Evolutionary conservation across 352 stramenopile genomes (phyloP).

Genomic region (Peronospora tabacina): DNA sequence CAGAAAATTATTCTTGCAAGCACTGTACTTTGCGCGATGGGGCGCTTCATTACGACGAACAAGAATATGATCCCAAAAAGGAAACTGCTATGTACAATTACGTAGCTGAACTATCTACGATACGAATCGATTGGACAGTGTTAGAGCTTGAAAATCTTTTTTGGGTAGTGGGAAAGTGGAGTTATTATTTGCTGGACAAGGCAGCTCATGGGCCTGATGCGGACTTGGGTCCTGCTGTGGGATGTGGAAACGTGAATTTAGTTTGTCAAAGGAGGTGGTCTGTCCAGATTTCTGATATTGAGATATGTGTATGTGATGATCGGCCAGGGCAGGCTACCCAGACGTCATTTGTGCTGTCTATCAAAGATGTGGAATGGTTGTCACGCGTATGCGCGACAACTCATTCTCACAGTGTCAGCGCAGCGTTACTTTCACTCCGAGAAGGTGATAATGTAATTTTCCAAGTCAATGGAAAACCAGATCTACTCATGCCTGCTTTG

Average conservation of each 20-base stretch:
- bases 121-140: slow-evolving; percentile 45
- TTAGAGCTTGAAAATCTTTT: slow-evolving; percentile 54
- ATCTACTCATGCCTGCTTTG: slow-evolving; percentile 37
- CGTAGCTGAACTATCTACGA: slow-evolving; percentile 35
- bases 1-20: slow-evolving; percentile 38
- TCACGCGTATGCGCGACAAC: slow-evolving; percentile 33
- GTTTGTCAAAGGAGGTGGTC: slow-evolving; percentile 29
- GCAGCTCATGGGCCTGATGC: slow-evolving; percentile 14
- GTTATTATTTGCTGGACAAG: slow-evolving; percentile 56
- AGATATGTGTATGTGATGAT: slow-evolving; percentile 28
- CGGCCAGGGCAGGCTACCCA: slow-evolving; percentile 10
- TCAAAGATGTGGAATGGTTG: slow-evolving; percentile 32
- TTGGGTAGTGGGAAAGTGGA: slow-evolving; percentile 73
- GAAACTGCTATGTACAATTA: slow-evolving; percentile 72
- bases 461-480: slow-evolving; percentile 29
- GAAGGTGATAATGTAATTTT: slow-evolving; percentile 35
- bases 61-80: slow-evolving; percentile 17
- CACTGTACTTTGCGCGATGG: slow-evolving; percentile 27
- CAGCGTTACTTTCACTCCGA: slow-evolving; percentile 25
- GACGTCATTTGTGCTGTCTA: slow-evolving; percentile 20
- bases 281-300: slow-evolving; percentile 27
- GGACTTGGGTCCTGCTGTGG: slow-evolving; percentile 26
- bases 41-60: slow-evolving; percentile 14
- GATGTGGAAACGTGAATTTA: slow-evolving; percentile 19
- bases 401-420: slow-evolving; percentile 21